Evolutionary conservation across 495 filamentous ascomycete species (phyloP).

Genomic region (Neurospora sp.): DNA sequence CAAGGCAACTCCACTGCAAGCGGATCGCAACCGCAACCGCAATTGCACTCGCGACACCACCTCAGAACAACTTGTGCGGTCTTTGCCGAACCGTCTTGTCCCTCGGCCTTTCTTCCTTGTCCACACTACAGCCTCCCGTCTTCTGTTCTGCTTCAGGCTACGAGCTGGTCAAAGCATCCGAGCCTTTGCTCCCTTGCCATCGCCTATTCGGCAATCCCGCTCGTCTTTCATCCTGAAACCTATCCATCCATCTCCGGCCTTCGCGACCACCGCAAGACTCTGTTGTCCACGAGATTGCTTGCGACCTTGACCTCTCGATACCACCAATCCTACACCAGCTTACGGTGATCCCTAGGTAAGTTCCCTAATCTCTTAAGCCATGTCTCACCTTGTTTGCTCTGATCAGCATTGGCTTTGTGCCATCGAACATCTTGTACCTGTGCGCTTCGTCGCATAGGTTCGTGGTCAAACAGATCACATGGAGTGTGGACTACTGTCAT

Average conservation of each 20-base stretch:
- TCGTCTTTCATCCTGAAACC: background rate
- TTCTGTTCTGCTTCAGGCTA: background rate
- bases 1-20: background rate
- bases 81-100: conserved; percentile 1
- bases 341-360: background rate
- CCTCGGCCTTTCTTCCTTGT: conserved; percentile 9
- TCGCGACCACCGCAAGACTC: background rate
- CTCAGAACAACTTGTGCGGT: background rate
- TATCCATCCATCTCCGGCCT: background rate
- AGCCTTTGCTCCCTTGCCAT: background rate
- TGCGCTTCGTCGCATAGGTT: background rate
- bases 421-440: background rate
- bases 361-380: background rate
- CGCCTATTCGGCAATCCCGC: background rate
- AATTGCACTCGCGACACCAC: background rate
- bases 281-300: background rate
- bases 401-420: background rate
- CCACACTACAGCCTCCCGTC: background rate
- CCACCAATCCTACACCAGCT: background rate
- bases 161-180: background rate
- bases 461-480: background rate
- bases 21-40: background rate
- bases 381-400: background rate
- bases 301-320: background rate
- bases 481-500: background rate